Conservation (phyloP, 768 basidiomycete species). For the Mycena epipterygia region DNA sequence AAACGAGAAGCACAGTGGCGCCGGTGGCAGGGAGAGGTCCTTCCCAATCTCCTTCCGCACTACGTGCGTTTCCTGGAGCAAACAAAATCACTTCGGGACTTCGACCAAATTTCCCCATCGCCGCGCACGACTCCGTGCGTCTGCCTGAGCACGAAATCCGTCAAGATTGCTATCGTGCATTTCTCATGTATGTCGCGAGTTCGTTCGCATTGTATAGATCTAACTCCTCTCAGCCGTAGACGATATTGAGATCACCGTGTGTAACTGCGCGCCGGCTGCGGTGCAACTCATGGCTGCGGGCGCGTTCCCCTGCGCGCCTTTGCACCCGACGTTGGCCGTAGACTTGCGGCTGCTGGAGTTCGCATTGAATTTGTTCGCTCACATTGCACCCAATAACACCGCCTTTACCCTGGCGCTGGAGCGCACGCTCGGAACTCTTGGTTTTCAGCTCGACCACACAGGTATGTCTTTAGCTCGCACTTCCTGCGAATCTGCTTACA, state of each 20-base stretch:
- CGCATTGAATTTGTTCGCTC: background rate
- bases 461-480: background rate
- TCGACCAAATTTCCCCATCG: background rate
- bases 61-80: background rate
- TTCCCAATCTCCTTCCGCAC: background rate
- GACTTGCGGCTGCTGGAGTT: constrained; percentile 21
- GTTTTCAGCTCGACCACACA: constrained; percentile 12
- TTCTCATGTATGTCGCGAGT: background rate
- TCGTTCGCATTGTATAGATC: background rate
- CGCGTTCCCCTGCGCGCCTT: constrained; percentile 1
- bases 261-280: background rate
- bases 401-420: background rate
- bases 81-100: constrained; percentile 2
- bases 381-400: constrained; percentile 15
- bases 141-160: background rate
- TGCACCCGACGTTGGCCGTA: constrained; percentile 6
- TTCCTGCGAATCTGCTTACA: background rate
- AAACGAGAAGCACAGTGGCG: constrained; percentile 7
- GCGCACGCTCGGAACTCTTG: background rate
- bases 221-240: background rate
- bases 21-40: background rate
- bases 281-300: background rate
- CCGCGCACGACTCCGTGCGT: background rate
- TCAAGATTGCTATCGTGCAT: background rate
- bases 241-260: background rate